Conservation (phyloP, 2,329 filamentous ascomycete genomes). For the Aspergillus floridensis region DNA sequence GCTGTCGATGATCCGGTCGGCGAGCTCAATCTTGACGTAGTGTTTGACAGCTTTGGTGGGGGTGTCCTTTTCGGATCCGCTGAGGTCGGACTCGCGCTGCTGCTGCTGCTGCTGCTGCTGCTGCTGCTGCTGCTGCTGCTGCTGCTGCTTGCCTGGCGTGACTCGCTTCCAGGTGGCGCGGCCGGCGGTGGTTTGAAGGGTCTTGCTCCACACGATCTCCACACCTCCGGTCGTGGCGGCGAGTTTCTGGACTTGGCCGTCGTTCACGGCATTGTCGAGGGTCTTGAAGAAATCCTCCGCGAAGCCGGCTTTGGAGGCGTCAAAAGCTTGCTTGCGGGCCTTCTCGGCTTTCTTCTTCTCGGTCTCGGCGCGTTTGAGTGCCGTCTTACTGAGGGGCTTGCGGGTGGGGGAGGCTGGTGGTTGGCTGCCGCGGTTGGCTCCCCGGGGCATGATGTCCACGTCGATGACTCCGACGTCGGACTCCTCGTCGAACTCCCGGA, state of each 20-base stretch:
- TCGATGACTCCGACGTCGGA: constrained; percentile 37
- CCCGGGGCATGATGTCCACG: constrained; percentile 16
- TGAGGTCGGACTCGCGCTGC: background rate
- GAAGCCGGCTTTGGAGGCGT: constrained; percentile 52
- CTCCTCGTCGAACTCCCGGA: constrained; percentile 33
- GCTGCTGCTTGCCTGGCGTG: background rate
- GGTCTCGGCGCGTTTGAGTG: constrained; percentile 39
- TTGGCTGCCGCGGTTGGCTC: background rate
- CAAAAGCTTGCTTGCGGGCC: constrained; percentile 51
- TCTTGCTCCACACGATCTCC: constrained; percentile 60
- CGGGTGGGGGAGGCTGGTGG: constrained; percentile 10
- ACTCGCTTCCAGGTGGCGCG: constrained; percentile 70
- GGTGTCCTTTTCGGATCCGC: background rate
- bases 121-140: too few species aligned
- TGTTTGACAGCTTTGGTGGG: constrained; percentile 42
- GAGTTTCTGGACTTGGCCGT: constrained; percentile 49
- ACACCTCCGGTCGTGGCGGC: constrained; percentile 56
- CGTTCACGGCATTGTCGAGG: constrained; percentile 54
- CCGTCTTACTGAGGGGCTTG: constrained; percentile 36
- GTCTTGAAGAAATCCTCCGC: constrained; percentile 55
- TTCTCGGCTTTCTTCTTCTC: constrained; percentile 37
- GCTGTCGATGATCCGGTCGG: constrained; percentile 80
- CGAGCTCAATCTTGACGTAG: constrained; percentile 78
- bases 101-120: too few species aligned
- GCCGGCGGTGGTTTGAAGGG: constrained; percentile 60